Conservation (phyloP, 768 basidiomycete species). For the Termitomyces sp. region DNA sequence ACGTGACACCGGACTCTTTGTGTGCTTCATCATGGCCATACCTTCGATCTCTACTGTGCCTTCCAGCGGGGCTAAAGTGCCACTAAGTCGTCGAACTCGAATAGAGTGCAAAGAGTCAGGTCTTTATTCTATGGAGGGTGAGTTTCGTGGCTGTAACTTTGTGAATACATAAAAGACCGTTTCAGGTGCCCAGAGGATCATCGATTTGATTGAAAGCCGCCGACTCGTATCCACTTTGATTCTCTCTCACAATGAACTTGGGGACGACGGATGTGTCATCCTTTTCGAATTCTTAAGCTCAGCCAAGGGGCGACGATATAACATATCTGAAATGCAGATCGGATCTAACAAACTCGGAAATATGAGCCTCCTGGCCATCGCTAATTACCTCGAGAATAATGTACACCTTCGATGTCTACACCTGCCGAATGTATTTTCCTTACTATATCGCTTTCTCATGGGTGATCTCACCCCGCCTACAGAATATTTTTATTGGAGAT, state of each 20-base stretch:
- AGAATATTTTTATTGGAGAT: slow-evolving; percentile 26
- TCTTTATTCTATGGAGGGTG: slow-evolving; percentile 21
- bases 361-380: slow-evolving; percentile 46
- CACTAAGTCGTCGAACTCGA: slow-evolving; percentile 9
- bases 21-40: background rate
- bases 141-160: background rate
- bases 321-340: slow-evolving; percentile 49
- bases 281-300: slow-evolving; percentile 54
- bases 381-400: slow-evolving; percentile 44
- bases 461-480: background rate
- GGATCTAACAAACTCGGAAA: slow-evolving; percentile 54
- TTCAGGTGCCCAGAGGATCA: slow-evolving; percentile 46
- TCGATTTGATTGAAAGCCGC: slow-evolving; percentile 39
- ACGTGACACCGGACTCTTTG: background rate
- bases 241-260: slow-evolving; percentile 50
- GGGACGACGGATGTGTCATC: slow-evolving; percentile 49
- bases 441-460: background rate
- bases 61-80: background rate
- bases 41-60: background rate
- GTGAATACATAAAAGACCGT: background rate
- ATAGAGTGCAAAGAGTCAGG: slow-evolving; percentile 24
- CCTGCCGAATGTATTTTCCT: slow-evolving; percentile 48
- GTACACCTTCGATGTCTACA: slow-evolving; percentile 39
- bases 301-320: slow-evolving; percentile 34
- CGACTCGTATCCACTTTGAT: slow-evolving; percentile 45